These are phyloP conservation scores for Hanseniaspora guilliermondii DNA, from an alignment of 805 yeast species.

Conservation along the genomic window DNA sequence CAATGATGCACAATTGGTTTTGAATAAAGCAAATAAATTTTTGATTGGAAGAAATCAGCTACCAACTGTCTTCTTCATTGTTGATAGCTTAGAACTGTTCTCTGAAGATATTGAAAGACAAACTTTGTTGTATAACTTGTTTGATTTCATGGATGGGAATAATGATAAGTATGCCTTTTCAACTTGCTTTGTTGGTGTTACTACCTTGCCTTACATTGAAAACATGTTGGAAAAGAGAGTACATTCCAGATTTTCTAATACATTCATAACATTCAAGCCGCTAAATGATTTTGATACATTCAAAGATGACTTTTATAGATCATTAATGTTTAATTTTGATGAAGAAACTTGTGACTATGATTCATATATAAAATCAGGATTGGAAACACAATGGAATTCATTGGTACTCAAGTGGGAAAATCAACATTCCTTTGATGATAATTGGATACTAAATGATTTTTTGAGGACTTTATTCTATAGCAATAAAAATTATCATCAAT, in stretches of 20 bases:
- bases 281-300: slow-evolving; percentile 39
- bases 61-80: slow-evolving; percentile 51
- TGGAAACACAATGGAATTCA: neutral
- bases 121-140: slow-evolving; percentile 71
- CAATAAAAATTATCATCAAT: neutral
- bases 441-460: slow-evolving; percentile 21
- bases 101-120: slow-evolving; percentile 56
- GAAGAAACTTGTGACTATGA: slow-evolving; percentile 21
- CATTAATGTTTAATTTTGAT: slow-evolving; percentile 27
- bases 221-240: slow-evolving; percentile 87
- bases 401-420: neutral
- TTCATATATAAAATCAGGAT: neutral
- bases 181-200: slow-evolving; percentile 67
- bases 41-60: slow-evolving; percentile 27
- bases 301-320: slow-evolving; percentile 34
- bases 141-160: slow-evolving; percentile 49
- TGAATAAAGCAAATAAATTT: slow-evolving; percentile 17
- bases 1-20: slow-evolving; percentile 20
- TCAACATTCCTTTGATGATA: neutral
- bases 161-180: slow-evolving; percentile 53
- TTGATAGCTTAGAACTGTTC: slow-evolving; percentile 78
- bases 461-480: neutral
- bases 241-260: slow-evolving; percentile 74
- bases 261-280: slow-evolving; percentile 50
- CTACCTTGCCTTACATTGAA: slow-evolving; percentile 60